Evolutionary conservation across 148 eudicot genomes (phyloP), one percentile per base, ranked within the genome.

Genomic region (Arctostaphylos glauca): DNA sequence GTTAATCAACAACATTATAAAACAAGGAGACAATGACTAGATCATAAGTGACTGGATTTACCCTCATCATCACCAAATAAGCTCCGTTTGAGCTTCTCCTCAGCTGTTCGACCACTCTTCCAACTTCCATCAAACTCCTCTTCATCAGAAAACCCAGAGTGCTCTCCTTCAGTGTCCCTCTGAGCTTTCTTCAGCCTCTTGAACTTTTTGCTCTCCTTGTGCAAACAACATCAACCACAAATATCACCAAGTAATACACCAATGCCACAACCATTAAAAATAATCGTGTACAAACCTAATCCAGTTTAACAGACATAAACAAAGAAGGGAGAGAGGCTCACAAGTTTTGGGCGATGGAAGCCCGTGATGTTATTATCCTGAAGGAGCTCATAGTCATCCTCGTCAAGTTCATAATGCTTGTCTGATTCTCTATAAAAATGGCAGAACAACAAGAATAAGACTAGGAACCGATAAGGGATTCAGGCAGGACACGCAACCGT

Each of bases 111-210:
- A 54, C 90, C 91, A 25, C 90, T 82, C 80, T 67, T 92, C 56
- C 92, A 89, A 78, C 91, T 83, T 81, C 91, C 91, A 86, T 81
- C 85, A 84, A 86, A 85, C 52, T 89, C 97, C 56, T 93, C 94
- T 31, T 92, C 99, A 82, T 93, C 98, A 49, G 87, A 91, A 85
- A 88, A 88, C 13, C 96, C 92, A 85, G 95, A 91, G 15, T 73
- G 86, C 68, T 90, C 93, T 67, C 79, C 94, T 18, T 90, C 94
- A 55, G 73, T 76, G 83, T 88, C 96, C 76, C 92, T 88, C 79
- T 88, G 90, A 81, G 93, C 95, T 87, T 94, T 96, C 85, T 96
- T 96, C 84, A 96, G 81, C 84, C 99, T 86, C 87, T 94, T 96
- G 77, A 92, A 94, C 89, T 92, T 94, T 80, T 91, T 93, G 80